These are phyloP conservation scores for Panicum hallii DNA, from an alignment of 202 grass and related monocot species.

Conservation along the genomic window DNA sequence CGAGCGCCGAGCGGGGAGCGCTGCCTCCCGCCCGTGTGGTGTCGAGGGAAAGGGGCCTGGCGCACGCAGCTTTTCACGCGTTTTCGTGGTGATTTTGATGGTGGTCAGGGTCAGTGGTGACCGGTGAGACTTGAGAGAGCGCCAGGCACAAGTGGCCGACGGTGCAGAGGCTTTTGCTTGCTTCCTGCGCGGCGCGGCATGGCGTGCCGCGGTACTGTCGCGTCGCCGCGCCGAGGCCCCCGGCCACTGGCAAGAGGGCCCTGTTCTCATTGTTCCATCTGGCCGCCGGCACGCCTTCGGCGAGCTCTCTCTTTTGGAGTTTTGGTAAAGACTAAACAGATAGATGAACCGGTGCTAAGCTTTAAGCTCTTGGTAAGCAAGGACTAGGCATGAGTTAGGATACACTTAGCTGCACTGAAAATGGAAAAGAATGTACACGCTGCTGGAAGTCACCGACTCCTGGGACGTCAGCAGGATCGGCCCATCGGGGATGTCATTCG, in stretches of 20 bases:
- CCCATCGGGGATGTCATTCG: not conserved
- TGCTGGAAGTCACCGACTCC: not conserved
- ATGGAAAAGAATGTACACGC: not conserved
- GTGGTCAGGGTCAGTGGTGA: not conserved
- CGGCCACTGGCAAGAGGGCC: not conserved
- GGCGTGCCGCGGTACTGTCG: not conserved
- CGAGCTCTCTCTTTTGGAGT: not conserved
- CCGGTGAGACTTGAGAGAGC: not conserved
- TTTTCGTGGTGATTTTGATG: conserved; percentile 28
- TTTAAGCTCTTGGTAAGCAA: not conserved
- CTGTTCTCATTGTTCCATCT: not conserved
- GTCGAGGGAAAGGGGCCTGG: not conserved
- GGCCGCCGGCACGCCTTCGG: no score
- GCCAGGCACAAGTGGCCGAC: not conserved
- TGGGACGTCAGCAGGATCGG: not conserved
- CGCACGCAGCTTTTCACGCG: conserved; percentile 35
- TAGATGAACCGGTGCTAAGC: not conserved
- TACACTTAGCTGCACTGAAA: not conserved
- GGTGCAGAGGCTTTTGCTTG: not conserved
- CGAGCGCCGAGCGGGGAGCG: not conserved
- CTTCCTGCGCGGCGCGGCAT: not conserved
- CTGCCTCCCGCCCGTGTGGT: not conserved
- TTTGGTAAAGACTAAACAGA: not conserved
- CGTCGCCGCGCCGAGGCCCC: not conserved
- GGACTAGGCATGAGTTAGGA: not conserved